Percentiles rank a stretch among this genome's conserved stretches.
phyloP scores from a whole-genome alignment of 2,329 filamentous ascomycete species.

The Fusarium sp. region DNA sequence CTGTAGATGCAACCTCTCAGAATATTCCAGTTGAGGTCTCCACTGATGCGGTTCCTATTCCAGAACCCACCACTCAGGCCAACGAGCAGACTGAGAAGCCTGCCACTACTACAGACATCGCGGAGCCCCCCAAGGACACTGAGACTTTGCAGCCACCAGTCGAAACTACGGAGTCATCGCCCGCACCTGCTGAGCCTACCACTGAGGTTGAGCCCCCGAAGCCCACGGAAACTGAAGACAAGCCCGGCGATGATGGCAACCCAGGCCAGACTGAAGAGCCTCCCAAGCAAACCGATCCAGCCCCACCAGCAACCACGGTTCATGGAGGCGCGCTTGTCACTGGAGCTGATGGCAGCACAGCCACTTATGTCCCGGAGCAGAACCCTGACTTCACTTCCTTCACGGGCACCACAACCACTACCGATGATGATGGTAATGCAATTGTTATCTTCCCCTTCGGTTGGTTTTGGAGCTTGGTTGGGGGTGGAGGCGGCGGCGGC shows the following conservation, averaged over 20 bases:
- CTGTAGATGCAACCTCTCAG: not conserved
- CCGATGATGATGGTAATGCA: not conserved
- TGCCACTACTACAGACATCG: not conserved
- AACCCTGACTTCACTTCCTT: slow-evolving; percentile 1
- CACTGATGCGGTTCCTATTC: not conserved
- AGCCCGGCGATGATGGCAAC: not conserved
- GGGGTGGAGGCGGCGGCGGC: not conserved
- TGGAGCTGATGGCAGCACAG: not conserved
- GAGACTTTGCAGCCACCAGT: not conserved
- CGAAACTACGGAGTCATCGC: not conserved
- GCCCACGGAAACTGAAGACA: not conserved
- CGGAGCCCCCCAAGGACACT: not conserved
- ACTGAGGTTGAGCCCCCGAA: not conserved
- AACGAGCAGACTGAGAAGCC: not conserved
- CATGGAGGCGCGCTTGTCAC: not conserved
- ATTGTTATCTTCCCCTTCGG: slow-evolving; percentile 7
- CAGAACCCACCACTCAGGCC: not conserved
- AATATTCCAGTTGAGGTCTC: not conserved
- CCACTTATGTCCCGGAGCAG: slow-evolving; percentile 1
- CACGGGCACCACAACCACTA: not conserved
- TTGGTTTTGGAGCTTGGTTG: not conserved
- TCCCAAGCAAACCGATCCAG: not conserved
- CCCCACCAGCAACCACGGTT: not conserved
- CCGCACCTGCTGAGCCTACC: not conserved
- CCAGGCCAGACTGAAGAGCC: not conserved